Conservation (phyloP, 345 rosid species). For the Isatis tinctoria region DNA sequence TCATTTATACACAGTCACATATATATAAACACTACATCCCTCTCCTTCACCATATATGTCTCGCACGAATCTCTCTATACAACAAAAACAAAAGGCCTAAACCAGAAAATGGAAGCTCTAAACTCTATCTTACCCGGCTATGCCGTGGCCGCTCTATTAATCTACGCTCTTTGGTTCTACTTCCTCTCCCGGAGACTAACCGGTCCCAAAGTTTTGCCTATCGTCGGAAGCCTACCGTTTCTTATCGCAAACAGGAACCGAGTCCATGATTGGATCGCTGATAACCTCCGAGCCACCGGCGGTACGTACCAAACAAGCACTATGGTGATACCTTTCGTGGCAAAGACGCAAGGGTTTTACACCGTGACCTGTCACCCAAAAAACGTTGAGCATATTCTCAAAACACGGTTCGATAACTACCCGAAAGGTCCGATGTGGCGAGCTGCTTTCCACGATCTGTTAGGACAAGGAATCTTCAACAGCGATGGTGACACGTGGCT, state of each 20-base stretch:
- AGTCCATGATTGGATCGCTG: conserved; percentile 78
- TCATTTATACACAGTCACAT: conserved; percentile 2
- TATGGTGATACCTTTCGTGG: conserved; percentile 64
- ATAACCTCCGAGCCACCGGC: conserved; percentile 63
- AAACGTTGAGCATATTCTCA: conserved; percentile 80
- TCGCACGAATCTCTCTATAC: conserved; percentile 4
- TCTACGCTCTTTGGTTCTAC: conserved; percentile 75
- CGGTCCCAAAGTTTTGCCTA: conserved; percentile 68
- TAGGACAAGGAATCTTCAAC: conserved; percentile 88
- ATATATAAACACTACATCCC: conserved; percentile 6
- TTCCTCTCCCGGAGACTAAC: conserved; percentile 53
- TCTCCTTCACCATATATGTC: conserved; percentile 21
- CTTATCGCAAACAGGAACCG: conserved; percentile 52
- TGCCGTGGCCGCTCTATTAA: conserved; percentile 36
- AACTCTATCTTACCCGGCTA: conserved; percentile 29
- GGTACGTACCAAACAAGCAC: conserved; percentile 87
- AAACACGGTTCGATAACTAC: conserved; percentile 79
- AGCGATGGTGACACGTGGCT: conserved; percentile 95
- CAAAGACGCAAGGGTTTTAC: conserved; percentile 65
- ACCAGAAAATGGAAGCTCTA: conserved; percentile 47
- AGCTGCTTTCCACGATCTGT: conserved; percentile 72
- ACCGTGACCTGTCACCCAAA: conserved; percentile 89
- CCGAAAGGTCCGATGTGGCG: conserved; percentile 88
- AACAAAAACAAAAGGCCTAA: conserved; percentile 14
- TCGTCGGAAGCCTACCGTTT: conserved; percentile 70